These are phyloP conservation scores for Hymenoscyphus fructigenus DNA, from an alignment of 2,329 filamentous ascomycete species.

Conservation along the genomic window DNA sequence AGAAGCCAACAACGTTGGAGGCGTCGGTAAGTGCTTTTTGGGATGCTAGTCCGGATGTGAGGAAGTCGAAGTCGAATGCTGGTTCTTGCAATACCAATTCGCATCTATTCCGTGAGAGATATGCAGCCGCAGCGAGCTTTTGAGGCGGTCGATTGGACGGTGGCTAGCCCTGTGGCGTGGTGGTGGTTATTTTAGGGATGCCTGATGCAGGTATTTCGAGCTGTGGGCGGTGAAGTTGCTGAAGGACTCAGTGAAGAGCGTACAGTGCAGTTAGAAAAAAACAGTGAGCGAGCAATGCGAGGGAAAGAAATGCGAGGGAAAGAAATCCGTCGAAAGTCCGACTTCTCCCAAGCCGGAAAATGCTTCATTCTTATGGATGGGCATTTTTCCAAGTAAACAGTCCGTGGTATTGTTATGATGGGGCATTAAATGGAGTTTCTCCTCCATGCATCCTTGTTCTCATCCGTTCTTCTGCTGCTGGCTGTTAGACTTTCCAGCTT, in stretches of 20 bases:
- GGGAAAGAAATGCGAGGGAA: not conserved
- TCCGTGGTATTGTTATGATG: not conserved
- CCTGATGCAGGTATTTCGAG: not conserved
- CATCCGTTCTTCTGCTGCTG: too few relatives aligned
- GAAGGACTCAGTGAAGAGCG: not conserved
- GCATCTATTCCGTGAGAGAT: not conserved
- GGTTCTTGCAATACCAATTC: not conserved
- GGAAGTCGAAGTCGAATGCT: not conserved
- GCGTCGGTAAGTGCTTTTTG: slow-evolving; percentile 10
- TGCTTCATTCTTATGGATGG: not conserved
- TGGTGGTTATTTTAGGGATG: not conserved
- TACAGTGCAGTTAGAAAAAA: not conserved
- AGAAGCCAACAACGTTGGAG: not conserved
- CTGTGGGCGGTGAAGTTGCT: not conserved
- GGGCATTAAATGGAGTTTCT: not conserved
- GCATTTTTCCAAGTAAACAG: not conserved
- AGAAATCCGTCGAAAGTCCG: not conserved
- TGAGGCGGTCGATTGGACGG: not conserved
- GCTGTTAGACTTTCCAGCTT: too few relatives aligned
- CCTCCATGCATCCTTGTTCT: too few relatives aligned
- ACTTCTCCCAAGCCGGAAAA: not conserved
- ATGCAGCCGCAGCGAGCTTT: not conserved
- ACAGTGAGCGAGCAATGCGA: not conserved
- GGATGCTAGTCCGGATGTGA: slow-evolving; percentile 1
- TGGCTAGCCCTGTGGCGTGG: not conserved